Conservation (phyloP, 164 flowering plant genomes). For the Dillenia turbinata region DNA sequence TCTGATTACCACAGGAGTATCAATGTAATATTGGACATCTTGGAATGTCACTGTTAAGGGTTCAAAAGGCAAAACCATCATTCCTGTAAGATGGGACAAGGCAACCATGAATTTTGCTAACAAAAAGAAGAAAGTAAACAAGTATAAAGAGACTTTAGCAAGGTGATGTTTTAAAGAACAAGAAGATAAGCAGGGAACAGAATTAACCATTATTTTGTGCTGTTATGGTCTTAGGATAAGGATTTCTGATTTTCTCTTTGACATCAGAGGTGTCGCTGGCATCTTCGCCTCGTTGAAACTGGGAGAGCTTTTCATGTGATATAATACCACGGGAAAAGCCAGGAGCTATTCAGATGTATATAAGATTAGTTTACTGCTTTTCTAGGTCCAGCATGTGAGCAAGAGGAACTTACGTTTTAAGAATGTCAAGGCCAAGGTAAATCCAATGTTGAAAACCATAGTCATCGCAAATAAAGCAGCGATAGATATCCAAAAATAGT, state of each 20-base stretch:
- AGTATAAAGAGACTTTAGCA: background rate
- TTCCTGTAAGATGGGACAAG: constrained; percentile 28
- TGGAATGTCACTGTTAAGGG: constrained; percentile 55
- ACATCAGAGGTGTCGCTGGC: too few species aligned
- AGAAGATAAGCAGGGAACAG: background rate
- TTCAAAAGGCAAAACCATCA: constrained; percentile 56
- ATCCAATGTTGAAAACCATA: constrained; percentile 45
- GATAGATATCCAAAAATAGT: constrained; percentile 53
- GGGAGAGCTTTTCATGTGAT: constrained; percentile 49
- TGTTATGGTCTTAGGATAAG: constrained; percentile 6
- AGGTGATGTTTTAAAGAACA: background rate
- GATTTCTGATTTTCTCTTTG: background rate
- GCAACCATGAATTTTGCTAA: background rate
- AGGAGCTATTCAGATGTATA: constrained; percentile 35
- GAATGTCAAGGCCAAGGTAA: constrained; percentile 43
- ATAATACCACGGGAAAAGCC: constrained; percentile 48
- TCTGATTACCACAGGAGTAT: constrained; percentile 51
- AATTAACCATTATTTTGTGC: constrained; percentile 30
- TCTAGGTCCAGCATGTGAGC: background rate
- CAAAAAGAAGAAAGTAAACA: background rate
- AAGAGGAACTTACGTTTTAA: constrained; percentile 38
- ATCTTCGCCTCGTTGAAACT: constrained; percentile 27
- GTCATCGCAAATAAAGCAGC: constrained; percentile 49
- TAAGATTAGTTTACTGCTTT: background rate
- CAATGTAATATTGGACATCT: constrained; percentile 61